Evolutionary conservation across 345 rosid species (phyloP).

Genomic region (Citrus inodora): DNA sequence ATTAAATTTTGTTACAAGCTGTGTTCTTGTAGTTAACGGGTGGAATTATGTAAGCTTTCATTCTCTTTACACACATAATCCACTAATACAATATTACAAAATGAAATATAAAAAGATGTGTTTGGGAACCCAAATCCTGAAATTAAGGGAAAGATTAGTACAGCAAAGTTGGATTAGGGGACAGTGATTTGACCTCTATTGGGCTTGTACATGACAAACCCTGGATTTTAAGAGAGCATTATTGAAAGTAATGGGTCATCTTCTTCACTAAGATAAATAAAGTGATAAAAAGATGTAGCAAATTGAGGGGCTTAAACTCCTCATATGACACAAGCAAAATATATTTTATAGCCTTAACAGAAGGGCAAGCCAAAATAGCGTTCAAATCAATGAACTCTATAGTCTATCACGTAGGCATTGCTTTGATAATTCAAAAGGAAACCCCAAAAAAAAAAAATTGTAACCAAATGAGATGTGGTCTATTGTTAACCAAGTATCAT

Average conservation of each 20-base stretch:
- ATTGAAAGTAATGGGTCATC: constrained; percentile 10
- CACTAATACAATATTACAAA: background rate
- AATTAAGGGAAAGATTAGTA: constrained; percentile 14
- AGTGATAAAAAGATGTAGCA: background rate
- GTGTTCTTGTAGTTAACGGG: background rate
- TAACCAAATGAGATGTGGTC: background rate
- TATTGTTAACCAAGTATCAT: background rate
- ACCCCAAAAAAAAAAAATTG: background rate
- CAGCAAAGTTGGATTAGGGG: background rate
- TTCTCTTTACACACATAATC: background rate
- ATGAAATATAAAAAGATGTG: background rate
- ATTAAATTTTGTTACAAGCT: background rate
- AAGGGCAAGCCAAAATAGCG: constrained; percentile 14
- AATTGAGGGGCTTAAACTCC: background rate
- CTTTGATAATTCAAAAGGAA: background rate
- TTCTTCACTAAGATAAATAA: constrained; percentile 5
- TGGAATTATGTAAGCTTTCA: background rate
- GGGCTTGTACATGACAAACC: constrained; percentile 15
- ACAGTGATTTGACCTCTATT: constrained; percentile 23
- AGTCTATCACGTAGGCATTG: background rate
- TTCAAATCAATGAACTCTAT: constrained; percentile 6
- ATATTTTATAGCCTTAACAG: background rate
- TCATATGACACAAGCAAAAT: background rate
- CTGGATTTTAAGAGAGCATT: background rate
- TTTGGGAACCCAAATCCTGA: constrained; percentile 11